These are phyloP conservation scores for Solanum hybrid DNA, from an alignment of 305 asterid genomes.

Conservation along the genomic window DNA sequence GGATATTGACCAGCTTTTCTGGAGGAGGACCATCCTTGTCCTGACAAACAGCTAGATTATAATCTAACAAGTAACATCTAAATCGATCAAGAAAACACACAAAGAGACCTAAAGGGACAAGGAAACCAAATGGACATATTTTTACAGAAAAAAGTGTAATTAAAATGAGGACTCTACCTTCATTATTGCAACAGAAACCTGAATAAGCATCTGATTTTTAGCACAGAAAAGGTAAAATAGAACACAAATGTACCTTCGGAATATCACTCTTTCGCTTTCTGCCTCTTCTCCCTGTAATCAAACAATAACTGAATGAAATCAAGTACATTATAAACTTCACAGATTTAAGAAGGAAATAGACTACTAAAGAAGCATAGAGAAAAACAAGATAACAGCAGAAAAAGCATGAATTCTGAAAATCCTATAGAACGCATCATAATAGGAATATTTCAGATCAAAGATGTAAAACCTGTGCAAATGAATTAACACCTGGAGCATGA, in stretches of 20 bases:
- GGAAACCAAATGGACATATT: not conserved
- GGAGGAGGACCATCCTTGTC: constrained; percentile 24
- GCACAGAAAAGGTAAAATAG: not conserved
- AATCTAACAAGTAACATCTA: not conserved
- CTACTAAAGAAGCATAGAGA: not conserved
- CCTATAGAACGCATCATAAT: not conserved
- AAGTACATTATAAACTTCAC: not conserved
- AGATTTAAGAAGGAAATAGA: not conserved
- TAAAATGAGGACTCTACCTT: not conserved
- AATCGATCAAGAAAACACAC: not conserved
- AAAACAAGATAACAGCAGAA: not conserved
- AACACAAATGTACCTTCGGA: constrained; percentile 16
- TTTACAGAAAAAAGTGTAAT: not conserved
- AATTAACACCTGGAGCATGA: not conserved
- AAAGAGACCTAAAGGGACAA: not conserved
- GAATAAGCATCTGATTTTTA: not conserved
- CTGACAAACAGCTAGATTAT: constrained; percentile 17
- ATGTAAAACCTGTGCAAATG: not conserved
- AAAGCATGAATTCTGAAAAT: not conserved
- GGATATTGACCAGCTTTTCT: constrained; percentile 40
- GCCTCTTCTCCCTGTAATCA: constrained; percentile 21
- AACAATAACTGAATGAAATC: not conserved
- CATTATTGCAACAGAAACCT: not conserved
- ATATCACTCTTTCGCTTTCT: constrained; percentile 23
- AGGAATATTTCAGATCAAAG: not conserved